Conservation (phyloP, 2,329 filamentous ascomycete species). For the Aspergillus arachidicola region DNA sequence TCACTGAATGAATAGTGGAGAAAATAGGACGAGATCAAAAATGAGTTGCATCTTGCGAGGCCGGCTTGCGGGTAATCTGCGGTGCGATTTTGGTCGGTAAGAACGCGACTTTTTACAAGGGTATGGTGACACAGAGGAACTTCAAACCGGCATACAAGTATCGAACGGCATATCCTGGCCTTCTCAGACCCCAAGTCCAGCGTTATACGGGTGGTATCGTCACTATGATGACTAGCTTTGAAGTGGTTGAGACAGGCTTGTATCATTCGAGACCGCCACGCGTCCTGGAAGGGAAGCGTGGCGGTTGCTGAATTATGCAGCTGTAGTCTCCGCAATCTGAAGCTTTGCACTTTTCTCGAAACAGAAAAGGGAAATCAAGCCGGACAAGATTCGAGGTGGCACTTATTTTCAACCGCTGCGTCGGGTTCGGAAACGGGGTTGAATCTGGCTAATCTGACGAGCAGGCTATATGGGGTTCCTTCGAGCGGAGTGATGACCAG, state of each 20-base stretch:
- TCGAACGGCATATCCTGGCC: not conserved
- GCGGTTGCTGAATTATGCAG: not conserved
- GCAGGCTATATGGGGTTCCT: not conserved
- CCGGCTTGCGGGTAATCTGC: not conserved
- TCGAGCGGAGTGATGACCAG: not conserved
- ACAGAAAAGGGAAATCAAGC: not conserved
- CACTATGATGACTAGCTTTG: not conserved
- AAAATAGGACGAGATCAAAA: not conserved
- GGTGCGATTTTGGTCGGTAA: not conserved
- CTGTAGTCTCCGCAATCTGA: not conserved
- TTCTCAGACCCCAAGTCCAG: not conserved
- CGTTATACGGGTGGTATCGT: not conserved
- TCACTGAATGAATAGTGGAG: not conserved
- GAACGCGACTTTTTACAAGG: not conserved
- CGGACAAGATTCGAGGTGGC: not conserved
- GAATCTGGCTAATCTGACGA: not conserved
- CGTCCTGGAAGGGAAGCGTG: not conserved
- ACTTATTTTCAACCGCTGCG: not conserved
- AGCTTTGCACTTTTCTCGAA: not conserved
- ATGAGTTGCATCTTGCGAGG: not conserved
- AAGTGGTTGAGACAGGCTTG: not conserved
- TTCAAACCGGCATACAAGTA: not conserved
- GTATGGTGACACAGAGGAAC: not conserved
- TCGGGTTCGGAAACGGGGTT: not conserved
- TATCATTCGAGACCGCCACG: not conserved